Evolutionary conservation across 1,284 basidiomycete species (phyloP).

Genomic region (Athelia psychrophila): DNA sequence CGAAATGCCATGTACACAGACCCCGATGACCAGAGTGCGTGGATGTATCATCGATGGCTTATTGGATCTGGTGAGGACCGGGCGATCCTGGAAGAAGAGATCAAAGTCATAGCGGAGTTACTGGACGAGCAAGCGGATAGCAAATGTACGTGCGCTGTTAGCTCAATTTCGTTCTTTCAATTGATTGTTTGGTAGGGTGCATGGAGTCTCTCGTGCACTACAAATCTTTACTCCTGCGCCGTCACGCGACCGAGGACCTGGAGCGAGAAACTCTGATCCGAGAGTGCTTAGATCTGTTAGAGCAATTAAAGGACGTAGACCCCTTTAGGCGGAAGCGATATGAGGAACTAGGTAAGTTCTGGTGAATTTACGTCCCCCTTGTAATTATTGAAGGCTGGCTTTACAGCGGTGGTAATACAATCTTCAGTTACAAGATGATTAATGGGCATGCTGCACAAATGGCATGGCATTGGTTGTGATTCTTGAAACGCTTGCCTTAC

Average conservation of each 20-base stretch:
- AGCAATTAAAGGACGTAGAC: constrained; percentile 54
- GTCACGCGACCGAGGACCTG: constrained; percentile 34
- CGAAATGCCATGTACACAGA: constrained; percentile 96
- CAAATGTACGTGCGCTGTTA: constrained; percentile 88
- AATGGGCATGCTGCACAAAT: too few species aligned
- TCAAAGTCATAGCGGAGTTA: constrained; percentile 81
- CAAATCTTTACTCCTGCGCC: constrained; percentile 55
- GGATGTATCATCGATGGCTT: constrained; percentile 98
- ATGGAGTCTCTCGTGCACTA: constrained; percentile 91
- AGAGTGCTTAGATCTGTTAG: constrained; percentile 53
- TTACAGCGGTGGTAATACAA: too few species aligned
- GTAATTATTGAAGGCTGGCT: too few species aligned
- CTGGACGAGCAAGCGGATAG: constrained; percentile 89
- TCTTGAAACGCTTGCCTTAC: too few species aligned
- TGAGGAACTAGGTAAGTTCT: constrained; percentile 52
- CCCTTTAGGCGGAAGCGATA: constrained; percentile 60
- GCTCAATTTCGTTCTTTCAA: neutral
- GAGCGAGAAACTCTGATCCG: constrained; percentile 28
- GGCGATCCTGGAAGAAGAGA: constrained; percentile 71
- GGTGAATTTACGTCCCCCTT: too few species aligned
- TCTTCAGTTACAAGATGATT: too few species aligned
- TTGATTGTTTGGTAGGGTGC: constrained; percentile 62
- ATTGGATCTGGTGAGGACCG: constrained; percentile 66
- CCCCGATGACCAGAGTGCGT: constrained; percentile 93
- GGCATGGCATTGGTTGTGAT: too few species aligned